Evolutionary conservation across 2,329 filamentous ascomycete species (phyloP).

Genomic region (Plectosphaerella plurivora): DNA sequence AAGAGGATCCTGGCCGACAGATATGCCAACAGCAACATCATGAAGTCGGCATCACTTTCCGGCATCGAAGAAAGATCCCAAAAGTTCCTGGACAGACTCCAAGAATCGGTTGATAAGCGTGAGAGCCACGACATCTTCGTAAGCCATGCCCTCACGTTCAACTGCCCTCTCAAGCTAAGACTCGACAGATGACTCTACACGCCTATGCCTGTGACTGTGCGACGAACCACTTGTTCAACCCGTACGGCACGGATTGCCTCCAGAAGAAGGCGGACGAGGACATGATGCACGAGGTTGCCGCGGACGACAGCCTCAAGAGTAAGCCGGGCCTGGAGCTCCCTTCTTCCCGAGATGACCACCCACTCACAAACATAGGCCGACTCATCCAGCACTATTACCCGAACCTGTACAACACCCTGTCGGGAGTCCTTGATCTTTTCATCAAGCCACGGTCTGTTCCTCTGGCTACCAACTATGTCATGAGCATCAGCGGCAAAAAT

Average conservation of each 20-base stretch:
- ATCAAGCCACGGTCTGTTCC: conserved; percentile 54
- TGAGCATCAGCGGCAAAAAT: conserved; percentile 41
- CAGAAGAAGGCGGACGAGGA: conserved; percentile 49
- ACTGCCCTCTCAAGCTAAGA: neutral
- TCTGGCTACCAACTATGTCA: conserved; percentile 54
- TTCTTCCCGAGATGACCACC: neutral
- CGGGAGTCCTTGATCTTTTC: conserved; percentile 40
- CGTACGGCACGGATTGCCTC: conserved; percentile 58
- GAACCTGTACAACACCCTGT: conserved; percentile 40
- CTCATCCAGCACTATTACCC: conserved; percentile 56
- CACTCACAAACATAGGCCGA: conserved; percentile 39
- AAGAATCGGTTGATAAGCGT: neutral
- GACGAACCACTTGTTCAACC: conserved; percentile 66
- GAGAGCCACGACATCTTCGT: conserved; percentile 59
- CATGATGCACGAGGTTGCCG: conserved; percentile 65
- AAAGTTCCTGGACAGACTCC: conserved; percentile 40
- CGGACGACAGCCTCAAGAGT: conserved; percentile 65
- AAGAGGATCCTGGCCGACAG: conserved; percentile 61
- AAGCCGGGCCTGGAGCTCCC: conserved; percentile 21
- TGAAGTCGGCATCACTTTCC: conserved; percentile 47
- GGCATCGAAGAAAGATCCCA: conserved; percentile 54
- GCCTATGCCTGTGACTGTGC: conserved; percentile 67
- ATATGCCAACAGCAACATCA: conserved; percentile 65
- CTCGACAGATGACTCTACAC: conserved; percentile 38
- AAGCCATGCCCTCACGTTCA: conserved; percentile 15